Percentiles rank a stretch among this genome's conserved stretches.
Evolutionary conservation across 2,329 filamentous ascomycete species (phyloP).

Genomic region (Exophiala viscosa): DNA sequence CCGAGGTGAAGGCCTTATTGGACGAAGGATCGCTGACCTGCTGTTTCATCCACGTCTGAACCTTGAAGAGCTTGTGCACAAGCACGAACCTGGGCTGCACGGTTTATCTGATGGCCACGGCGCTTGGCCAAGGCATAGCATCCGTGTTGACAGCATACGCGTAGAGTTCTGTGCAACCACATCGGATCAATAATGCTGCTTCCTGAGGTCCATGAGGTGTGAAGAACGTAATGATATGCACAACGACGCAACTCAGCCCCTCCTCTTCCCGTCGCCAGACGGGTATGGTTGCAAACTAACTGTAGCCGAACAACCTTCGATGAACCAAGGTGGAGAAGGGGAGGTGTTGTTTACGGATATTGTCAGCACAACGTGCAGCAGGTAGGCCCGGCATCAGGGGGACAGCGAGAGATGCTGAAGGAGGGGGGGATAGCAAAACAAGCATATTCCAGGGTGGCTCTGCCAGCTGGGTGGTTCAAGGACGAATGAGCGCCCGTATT

Average conservation of each 20-base stretch:
- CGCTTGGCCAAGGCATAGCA: neutral
- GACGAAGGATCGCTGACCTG: neutral
- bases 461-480: neutral
- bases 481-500: neutral
- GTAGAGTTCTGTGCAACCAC: neutral
- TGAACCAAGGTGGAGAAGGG: neutral
- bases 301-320: constrained; percentile 1
- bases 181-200: neutral
- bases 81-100: constrained; percentile 3
- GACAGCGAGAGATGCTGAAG: neutral
- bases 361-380: neutral
- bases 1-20: constrained; percentile 2
- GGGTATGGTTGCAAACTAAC: neutral
- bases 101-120: constrained; percentile 3
- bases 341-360: neutral
- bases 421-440: neutral
- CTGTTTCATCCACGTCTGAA: constrained; percentile 21
- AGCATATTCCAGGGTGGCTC: neutral
- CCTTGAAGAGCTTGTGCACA: constrained; percentile 5
- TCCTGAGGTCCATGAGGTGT: neutral
- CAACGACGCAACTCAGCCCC: neutral
- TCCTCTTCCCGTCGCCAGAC: neutral
- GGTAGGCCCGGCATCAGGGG: neutral
- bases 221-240: neutral
- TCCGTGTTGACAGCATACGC: neutral